Conservation (phyloP, 768 basidiomycete species). For the Leccinum rimulosum region DNA sequence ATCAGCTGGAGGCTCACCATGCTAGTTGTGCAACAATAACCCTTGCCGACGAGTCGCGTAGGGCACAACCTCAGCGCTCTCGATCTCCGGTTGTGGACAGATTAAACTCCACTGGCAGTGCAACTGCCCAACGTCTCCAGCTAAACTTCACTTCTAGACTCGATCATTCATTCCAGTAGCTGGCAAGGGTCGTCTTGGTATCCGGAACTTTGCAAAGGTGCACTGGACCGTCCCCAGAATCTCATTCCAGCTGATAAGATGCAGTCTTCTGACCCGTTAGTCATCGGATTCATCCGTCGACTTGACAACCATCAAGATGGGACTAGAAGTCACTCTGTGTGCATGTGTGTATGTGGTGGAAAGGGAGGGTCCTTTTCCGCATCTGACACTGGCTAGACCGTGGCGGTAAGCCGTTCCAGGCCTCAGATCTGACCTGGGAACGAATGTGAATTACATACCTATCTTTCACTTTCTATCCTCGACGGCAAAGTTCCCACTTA, state of each 20-base stretch:
- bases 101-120: background rate
- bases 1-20: background rate
- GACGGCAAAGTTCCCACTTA: constrained; percentile 4
- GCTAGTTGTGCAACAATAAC: background rate
- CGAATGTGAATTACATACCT: background rate
- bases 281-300: constrained; percentile 6
- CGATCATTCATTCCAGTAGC: background rate
- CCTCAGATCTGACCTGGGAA: background rate
- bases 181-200: background rate
- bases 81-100: background rate
- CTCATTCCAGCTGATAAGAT: background rate
- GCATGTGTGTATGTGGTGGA: background rate
- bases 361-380: background rate
- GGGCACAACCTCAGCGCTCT: background rate
- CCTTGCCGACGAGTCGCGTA: background rate
- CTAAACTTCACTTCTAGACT: background rate
- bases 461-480: constrained; percentile 5
- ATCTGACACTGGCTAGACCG: background rate
- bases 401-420: background rate
- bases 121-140: too few species aligned
- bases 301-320: constrained; percentile 24
- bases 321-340: background rate
- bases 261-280: constrained; percentile 6
- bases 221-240: background rate
- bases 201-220: background rate